These are phyloP conservation scores for Potentilla sterilis DNA, from an alignment of 306 rosid species.

Conservation along the genomic window DNA sequence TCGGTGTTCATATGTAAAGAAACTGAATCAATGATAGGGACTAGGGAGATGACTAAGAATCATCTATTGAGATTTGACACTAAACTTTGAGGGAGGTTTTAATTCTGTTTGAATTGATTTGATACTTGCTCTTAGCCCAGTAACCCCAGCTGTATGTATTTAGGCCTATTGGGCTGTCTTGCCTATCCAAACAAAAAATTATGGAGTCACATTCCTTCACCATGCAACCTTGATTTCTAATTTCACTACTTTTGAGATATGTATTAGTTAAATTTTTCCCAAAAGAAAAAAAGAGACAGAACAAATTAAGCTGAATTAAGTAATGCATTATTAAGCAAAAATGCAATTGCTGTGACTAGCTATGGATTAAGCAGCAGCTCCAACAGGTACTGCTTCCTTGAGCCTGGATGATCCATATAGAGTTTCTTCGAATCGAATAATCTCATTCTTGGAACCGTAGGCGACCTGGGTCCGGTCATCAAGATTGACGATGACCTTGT, in stretches of 20 bases:
- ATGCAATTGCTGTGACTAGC: not conserved
- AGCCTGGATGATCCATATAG: conserved; percentile 93
- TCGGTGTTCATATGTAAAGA: not conserved
- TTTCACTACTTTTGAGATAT: not conserved
- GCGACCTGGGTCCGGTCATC: conserved; percentile 98
- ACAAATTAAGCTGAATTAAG: not conserved
- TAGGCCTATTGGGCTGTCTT: not conserved
- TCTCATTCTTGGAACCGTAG: conserved; percentile 89
- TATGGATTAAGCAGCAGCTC: conserved; percentile 60
- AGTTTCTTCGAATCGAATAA: conserved; percentile 90
- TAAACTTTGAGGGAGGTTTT: no score
- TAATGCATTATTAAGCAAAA: not conserved
- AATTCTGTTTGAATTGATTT: no score
- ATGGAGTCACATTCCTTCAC: not conserved
- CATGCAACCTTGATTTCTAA: conserved; percentile 19
- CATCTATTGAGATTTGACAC: no score
- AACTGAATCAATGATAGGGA: not conserved
- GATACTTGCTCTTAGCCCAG: no score
- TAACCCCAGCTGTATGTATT: not conserved
- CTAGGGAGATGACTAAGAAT: not conserved
- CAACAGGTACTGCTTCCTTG: conserved; percentile 85
- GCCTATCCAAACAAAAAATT: not conserved
- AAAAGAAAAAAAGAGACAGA: not conserved
- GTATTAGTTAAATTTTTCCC: not conserved
- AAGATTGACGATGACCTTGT: conserved; percentile 63